A percentile compares a stretch with the other conserved stretches of the same genome.
Conservation (phyloP, 305 asterid species). For the Fraxinus greggii region DNA sequence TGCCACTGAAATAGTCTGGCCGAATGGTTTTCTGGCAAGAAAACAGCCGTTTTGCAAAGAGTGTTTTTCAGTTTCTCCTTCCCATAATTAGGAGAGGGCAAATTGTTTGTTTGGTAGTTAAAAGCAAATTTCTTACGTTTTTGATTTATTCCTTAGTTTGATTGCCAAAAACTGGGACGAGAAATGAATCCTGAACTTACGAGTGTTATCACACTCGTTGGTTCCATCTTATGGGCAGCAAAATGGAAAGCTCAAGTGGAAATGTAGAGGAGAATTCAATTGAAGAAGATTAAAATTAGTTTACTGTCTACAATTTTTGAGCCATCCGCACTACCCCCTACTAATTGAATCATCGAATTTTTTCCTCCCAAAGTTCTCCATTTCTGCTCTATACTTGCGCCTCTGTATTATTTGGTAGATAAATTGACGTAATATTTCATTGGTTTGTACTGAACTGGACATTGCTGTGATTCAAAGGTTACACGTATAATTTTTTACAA, state of each 20-base stretch:
- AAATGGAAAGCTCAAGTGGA: not conserved
- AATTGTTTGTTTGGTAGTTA: not conserved
- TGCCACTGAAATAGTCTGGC: conserved; percentile 17
- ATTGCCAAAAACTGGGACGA: not conserved
- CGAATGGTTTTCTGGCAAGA: not conserved
- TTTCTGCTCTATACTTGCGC: not conserved
- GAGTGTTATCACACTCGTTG: not conserved
- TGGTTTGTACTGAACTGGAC: not conserved
- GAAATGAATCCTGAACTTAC: not conserved
- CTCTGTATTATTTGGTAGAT: not conserved
- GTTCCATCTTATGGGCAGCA: not conserved
- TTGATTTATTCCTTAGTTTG: conserved; percentile 8
- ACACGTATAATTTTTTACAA: not conserved
- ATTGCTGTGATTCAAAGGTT: not conserved
- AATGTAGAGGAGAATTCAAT: not conserved
- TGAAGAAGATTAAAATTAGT: not conserved
- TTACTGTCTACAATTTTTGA: not conserved
- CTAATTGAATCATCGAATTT: not conserved
- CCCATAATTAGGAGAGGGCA: not conserved
- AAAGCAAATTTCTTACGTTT: not conserved
- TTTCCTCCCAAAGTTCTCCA: not conserved
- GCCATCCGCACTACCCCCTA: not conserved
- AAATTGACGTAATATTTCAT: not conserved
- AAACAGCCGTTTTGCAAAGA: not conserved
- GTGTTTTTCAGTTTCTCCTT: not conserved